phyloP scores from a whole-genome alignment of 495 filamentous ascomycete species.

The Hypoxylon fuscum region DNA sequence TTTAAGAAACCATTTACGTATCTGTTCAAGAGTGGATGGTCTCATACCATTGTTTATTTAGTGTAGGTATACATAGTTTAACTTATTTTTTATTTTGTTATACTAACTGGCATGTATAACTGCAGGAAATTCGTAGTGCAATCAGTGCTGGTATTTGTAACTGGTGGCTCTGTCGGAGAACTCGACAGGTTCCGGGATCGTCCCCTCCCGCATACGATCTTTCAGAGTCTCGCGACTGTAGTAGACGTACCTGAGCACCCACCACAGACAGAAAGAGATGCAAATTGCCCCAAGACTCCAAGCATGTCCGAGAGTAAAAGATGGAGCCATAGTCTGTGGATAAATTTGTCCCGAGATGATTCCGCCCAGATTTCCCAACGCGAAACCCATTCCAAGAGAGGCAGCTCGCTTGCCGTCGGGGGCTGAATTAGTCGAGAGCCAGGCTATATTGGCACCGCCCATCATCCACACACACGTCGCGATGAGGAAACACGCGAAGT shows the following conservation, averaged over 20 bases:
- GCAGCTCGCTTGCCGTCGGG: constrained; percentile 56
- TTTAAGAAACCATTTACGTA: too few relatives aligned
- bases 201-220: constrained; percentile 15
- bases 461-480: constrained; percentile 55
- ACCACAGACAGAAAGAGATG: constrained; percentile 40
- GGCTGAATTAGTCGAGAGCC: constrained; percentile 58
- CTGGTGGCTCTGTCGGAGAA: constrained; percentile 37
- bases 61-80: too few relatives aligned
- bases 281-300: constrained; percentile 43
- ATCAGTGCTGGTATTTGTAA: constrained; percentile 44
- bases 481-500: constrained; percentile 70
- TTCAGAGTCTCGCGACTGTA: constrained; percentile 37
- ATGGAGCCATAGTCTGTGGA: constrained; percentile 38
- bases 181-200: not conserved
- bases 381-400: constrained; percentile 50
- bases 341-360: constrained; percentile 51
- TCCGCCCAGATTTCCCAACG: constrained; percentile 52
- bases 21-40: too few relatives aligned
- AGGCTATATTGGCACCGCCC: constrained; percentile 66
- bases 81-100: not conserved
- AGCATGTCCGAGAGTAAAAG: constrained; percentile 44
- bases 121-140: not conserved
- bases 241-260: constrained; percentile 39
- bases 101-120: not conserved
- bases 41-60: too few relatives aligned